phyloP scores from a whole-genome alignment of 2,329 filamentous ascomycete species.

The Colletotrichum horii region DNA sequence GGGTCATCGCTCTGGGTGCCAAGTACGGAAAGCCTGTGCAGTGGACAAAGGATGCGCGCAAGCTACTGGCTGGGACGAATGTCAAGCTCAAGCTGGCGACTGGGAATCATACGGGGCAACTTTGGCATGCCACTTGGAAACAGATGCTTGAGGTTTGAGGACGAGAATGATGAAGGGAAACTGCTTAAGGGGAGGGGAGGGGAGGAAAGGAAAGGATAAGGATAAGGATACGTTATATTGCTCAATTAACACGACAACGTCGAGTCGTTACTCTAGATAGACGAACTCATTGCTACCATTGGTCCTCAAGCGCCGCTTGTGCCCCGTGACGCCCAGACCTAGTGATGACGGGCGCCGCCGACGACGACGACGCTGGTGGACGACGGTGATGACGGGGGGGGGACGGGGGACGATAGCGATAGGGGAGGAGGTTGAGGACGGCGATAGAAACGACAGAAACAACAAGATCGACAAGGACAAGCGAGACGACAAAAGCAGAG shows the following conservation, averaged over 20 bases:
- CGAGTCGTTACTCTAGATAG: not conserved
- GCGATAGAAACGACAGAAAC: not conserved
- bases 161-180: rapidly evolving
- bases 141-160: not conserved
- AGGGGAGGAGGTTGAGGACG: not conserved
- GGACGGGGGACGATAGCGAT: too few species aligned
- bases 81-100: not conserved
- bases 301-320: too few species aligned
- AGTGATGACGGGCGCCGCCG: not conserved
- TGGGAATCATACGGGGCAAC: not conserved
- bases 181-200: too few species aligned
- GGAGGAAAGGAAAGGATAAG: too few species aligned
- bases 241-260: too few species aligned
- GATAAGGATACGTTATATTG: too few species aligned
- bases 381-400: too few species aligned
- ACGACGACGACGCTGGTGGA: not conserved
- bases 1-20: not conserved
- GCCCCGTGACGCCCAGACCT: too few species aligned
- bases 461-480: not conserved
- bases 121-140: not conserved
- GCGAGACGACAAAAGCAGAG: not conserved
- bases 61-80: not conserved
- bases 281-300: not conserved
- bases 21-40: not conserved
- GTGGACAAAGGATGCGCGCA: not conserved